Conservation (phyloP, 2,329 filamentous ascomycete genomes). For the Fusarium brachygibbosum region DNA sequence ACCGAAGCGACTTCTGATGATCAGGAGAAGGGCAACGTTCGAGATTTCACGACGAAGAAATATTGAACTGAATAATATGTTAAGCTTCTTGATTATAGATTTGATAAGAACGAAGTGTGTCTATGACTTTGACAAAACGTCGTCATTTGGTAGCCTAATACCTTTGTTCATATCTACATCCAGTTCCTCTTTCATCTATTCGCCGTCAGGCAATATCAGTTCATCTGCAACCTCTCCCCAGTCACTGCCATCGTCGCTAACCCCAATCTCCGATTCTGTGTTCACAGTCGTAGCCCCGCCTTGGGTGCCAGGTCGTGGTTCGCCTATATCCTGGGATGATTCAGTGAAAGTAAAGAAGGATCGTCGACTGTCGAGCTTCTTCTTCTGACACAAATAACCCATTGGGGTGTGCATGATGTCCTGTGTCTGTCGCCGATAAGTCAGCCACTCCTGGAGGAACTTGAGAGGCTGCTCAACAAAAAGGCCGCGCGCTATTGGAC, state of each 20-base stretch:
- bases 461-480: neutral
- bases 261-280: neutral
- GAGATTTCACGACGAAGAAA: rapidly evolving
- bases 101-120: no score
- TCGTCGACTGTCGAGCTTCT: neutral
- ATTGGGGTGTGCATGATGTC: constrained; percentile 11
- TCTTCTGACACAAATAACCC: neutral
- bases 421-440: neutral
- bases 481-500: neutral
- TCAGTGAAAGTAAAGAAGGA: neutral
- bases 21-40: neutral
- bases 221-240: neutral
- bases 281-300: neutral
- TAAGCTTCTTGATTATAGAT: no score
- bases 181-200: neutral
- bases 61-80: neutral
- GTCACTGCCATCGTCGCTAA: neutral
- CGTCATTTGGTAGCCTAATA: no score
- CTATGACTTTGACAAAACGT: no score
- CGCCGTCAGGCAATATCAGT: neutral
- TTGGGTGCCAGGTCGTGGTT: neutral
- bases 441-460: neutral
- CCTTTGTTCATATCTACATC: neutral
- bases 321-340: rapidly evolving
- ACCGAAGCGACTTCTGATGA: neutral